Conservation (phyloP, 768 basidiomycete genomes). For the Naganishia antarctica region DNA sequence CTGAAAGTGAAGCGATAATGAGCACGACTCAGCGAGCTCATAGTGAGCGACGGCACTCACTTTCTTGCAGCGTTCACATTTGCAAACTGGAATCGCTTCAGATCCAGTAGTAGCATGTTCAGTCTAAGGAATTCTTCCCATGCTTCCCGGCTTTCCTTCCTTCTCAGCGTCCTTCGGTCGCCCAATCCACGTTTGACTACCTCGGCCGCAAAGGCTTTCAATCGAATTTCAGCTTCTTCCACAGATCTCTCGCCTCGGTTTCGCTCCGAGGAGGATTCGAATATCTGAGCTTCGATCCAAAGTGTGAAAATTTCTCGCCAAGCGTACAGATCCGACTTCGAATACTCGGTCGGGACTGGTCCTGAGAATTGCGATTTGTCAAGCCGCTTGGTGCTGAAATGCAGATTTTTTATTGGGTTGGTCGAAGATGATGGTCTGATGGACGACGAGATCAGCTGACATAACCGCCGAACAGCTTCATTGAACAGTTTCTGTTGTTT, state of each 20-base stretch:
- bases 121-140: constrained; percentile 68
- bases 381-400: constrained; percentile 21
- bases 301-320: constrained; percentile 88
- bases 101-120: constrained; percentile 70
- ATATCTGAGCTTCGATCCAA: constrained; percentile 79
- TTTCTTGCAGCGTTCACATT: constrained; percentile 86
- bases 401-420: constrained; percentile 30
- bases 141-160: constrained; percentile 58
- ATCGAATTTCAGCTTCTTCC: constrained; percentile 65
- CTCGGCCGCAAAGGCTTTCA: constrained; percentile 62
- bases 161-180: constrained; percentile 57
- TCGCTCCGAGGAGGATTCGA: constrained; percentile 66
- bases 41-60: constrained; percentile 35
- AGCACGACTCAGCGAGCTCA: neutral
- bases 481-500: constrained; percentile 57
- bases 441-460: constrained; percentile 45
- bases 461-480: constrained; percentile 54
- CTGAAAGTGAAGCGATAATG: constrained; percentile 10
- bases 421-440: constrained; percentile 33
- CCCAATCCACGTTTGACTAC: constrained; percentile 59
- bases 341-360: constrained; percentile 48
- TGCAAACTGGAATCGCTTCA: constrained; percentile 80
- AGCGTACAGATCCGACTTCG: constrained; percentile 65
- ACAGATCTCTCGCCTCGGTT: constrained; percentile 63
- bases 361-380: constrained; percentile 6